Conservation (phyloP, 2,329 filamentous ascomycete genomes). For the Calonectria montana region DNA sequence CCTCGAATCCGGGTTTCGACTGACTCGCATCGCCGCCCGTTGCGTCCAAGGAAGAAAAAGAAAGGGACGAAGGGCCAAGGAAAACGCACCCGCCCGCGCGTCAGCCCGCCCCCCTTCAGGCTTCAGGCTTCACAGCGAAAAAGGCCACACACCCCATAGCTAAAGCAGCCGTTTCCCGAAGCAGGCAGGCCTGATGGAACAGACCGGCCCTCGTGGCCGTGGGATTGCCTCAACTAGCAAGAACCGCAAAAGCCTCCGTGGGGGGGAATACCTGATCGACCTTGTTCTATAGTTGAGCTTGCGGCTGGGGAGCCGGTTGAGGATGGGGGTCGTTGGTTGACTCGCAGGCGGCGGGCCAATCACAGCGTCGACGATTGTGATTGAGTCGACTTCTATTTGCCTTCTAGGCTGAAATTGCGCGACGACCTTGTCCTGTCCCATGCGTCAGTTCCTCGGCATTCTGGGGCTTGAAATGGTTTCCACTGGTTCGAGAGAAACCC, state of each 20-base stretch:
- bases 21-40: conserved; percentile 5
- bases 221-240: conserved; percentile 14
- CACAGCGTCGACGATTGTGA: conserved; percentile 2
- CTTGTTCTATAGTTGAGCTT: conserved; percentile 2
- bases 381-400: conserved; percentile 12
- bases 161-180: conserved; percentile 18
- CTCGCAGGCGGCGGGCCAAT: conserved; percentile 2
- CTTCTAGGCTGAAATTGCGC: conserved; percentile 1
- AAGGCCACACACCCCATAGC: not conserved
- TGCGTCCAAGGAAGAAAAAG: not conserved
- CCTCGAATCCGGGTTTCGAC: not conserved
- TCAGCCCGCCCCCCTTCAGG: not conserved
- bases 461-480: not conserved
- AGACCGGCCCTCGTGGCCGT: conserved; percentile 8
- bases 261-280: conserved; percentile 7
- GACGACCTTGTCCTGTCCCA: not conserved
- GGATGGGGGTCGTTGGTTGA: conserved; percentile 9
- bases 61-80: not conserved
- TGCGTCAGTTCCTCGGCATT: conserved; percentile 7
- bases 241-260: conserved; percentile 2
- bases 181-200: conserved; percentile 8
- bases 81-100: not conserved
- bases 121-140: not conserved
- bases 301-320: conserved; percentile 5
- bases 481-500: conserved; percentile 7